These are phyloP conservation scores for Cyclostephanos invisitatus DNA, from an alignment of 108 stramenopile genomes.

Conservation along the genomic window DNA sequence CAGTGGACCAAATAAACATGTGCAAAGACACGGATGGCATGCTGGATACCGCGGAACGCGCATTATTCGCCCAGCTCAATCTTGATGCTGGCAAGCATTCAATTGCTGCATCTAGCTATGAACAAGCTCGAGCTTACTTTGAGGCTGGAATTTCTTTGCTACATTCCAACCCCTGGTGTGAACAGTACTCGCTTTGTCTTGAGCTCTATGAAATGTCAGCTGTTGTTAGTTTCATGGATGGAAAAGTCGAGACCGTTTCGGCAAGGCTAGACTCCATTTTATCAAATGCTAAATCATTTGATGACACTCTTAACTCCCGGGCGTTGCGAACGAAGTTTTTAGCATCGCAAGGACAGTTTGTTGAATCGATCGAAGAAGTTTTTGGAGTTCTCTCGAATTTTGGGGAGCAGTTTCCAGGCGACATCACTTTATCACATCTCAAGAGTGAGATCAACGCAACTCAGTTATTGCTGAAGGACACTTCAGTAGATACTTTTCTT, in stretches of 20 bases:
- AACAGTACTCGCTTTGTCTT: conserved; percentile 7
- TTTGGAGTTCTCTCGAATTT: neutral
- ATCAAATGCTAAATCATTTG: neutral
- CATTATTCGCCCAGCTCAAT: neutral
- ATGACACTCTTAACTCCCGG: neutral
- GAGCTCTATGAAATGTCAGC: conserved; percentile 15
- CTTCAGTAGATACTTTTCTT: neutral
- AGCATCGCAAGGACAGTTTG: conserved; percentile 1
- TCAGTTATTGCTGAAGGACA: neutral
- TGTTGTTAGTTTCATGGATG: conserved; percentile 11
- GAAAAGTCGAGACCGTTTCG: conserved; percentile 2
- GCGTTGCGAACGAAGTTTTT: neutral
- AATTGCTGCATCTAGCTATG: conserved; percentile 2
- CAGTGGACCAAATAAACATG: conserved; percentile 8
- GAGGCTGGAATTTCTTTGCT: conserved; percentile 13
- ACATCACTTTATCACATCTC: neutral
- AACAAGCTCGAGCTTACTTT: conserved; percentile 1
- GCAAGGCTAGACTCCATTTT: neutral
- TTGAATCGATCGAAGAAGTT: neutral
- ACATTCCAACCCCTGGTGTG: conserved; percentile 2
- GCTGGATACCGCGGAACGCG: neutral
- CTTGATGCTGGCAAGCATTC: conserved; percentile 11
- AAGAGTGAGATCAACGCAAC: conserved; percentile 4
- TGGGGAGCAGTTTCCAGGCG: neutral
- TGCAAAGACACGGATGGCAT: conserved; percentile 9